Percentiles rank a stretch among this genome's conserved stretches.
phyloP scores from a whole-genome alignment of 768 basidiomycete genomes.

The Neoboletus magnificus region DNA sequence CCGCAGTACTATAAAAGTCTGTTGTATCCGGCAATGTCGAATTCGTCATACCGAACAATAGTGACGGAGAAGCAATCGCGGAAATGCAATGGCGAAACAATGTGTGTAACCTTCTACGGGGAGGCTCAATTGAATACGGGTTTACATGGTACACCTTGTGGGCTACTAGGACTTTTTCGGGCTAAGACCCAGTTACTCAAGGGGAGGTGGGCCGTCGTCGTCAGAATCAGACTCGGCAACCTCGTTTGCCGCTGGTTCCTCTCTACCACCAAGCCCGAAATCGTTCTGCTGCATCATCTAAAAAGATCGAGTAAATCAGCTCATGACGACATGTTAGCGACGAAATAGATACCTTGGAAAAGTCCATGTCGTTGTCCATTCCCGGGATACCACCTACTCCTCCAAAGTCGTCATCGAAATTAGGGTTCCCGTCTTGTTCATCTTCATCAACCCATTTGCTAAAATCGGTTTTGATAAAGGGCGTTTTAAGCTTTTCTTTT shows the following conservation, averaged over 20 bases:
- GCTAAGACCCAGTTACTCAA: constrained; percentile 41
- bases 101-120: background rate
- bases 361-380: constrained; percentile 53
- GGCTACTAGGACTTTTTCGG: background rate
- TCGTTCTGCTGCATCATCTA: constrained; percentile 43
- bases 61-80: background rate
- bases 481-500: constrained; percentile 76
- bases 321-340: constrained; percentile 2
- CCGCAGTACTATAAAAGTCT: no score
- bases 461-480: constrained; percentile 94
- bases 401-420: constrained; percentile 38
- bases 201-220: constrained; percentile 75
- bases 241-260: background rate
- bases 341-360: constrained; percentile 48
- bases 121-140: background rate
- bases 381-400: constrained; percentile 36
- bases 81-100: background rate
- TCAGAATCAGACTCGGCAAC: constrained; percentile 35
- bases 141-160: constrained; percentile 17
- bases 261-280: constrained; percentile 16
- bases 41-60: no score
- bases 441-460: constrained; percentile 96
- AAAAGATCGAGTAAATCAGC: constrained; percentile 5
- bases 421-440: constrained; percentile 72
- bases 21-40: no score